Evolutionary conservation across 768 basidiomycete species (phyloP).

Genomic region (Mycena olivaceomarginata): DNA sequence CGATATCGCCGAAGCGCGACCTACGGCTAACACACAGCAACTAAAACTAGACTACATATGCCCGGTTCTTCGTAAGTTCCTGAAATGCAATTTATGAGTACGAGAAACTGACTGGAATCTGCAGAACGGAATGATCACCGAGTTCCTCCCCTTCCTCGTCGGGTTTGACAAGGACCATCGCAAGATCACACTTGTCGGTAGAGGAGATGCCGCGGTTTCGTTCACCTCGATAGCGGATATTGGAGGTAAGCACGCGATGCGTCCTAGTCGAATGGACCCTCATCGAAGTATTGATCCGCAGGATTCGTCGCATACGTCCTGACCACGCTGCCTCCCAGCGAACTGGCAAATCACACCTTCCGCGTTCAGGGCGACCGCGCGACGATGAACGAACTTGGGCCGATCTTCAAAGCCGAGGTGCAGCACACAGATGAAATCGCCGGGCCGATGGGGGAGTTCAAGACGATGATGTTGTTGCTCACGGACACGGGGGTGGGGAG

Average conservation of each 20-base stretch:
- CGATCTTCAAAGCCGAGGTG: constrained; percentile 45
- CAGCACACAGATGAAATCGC: constrained; percentile 37
- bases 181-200: constrained; percentile 44
- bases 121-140: constrained; percentile 47
- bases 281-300: constrained; percentile 22
- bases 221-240: constrained; percentile 50
- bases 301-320: constrained; percentile 59
- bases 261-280: no score
- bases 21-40: no score
- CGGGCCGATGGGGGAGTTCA: constrained; percentile 21
- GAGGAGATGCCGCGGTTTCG: constrained; percentile 46
- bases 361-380: constrained; percentile 59
- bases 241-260: constrained; percentile 25
- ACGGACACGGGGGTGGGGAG: constrained; percentile 39
- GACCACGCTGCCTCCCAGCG: constrained; percentile 51
- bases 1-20: no score
- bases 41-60: no score
- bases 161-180: constrained; percentile 36
- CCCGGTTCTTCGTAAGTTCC: constrained; percentile 47
- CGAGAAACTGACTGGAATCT: not conserved
- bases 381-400: constrained; percentile 50
- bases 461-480: constrained; percentile 13
- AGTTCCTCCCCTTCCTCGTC: constrained; percentile 50
- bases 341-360: constrained; percentile 55
- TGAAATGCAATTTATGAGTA: not conserved